A percentile compares a stretch with the other conserved stretches of the same genome.
Conservation (phyloP, 768 basidiomycete species). For the Suillus lakei region DNA sequence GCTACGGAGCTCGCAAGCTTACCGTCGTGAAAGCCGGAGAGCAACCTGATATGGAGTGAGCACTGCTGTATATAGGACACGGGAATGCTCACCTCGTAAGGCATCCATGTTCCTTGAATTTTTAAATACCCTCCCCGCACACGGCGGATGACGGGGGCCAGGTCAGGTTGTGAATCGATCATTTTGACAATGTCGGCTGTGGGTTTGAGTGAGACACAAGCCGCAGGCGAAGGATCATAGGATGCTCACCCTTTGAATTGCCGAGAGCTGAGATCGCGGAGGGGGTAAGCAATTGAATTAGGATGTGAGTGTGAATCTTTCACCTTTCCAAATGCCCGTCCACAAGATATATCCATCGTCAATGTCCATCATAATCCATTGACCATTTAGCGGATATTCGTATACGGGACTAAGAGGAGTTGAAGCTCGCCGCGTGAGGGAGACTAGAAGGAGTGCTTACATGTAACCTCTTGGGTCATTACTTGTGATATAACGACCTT, state of each 20-base stretch:
- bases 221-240: slow-evolving; percentile 13
- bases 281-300: slow-evolving; percentile 15
- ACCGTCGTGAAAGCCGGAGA: slow-evolving; percentile 80
- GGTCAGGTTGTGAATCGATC: slow-evolving; percentile 89
- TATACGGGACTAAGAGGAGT: slow-evolving; percentile 67
- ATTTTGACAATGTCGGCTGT: slow-evolving; percentile 92
- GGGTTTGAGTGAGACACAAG: slow-evolving; percentile 22
- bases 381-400: slow-evolving; percentile 87
- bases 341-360: slow-evolving; percentile 92
- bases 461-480: slow-evolving; percentile 91
- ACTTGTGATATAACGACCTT: slow-evolving; percentile 87
- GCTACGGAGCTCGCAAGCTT: slow-evolving; percentile 32
- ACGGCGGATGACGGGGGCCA: slow-evolving; percentile 79
- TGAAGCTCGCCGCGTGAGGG: slow-evolving; percentile 7
- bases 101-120: slow-evolving; percentile 95
- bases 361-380: slow-evolving; percentile 97
- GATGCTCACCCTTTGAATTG: slow-evolving; percentile 77
- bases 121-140: slow-evolving; percentile 89
- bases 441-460: slow-evolving; percentile 45
- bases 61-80: slow-evolving; percentile 13
- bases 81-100: slow-evolving; percentile 67
- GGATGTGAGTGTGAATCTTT: slow-evolving; percentile 11
- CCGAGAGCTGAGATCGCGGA: slow-evolving; percentile 61
- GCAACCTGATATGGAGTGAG: slow-evolving; percentile 59
- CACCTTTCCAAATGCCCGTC: slow-evolving; percentile 96